Evolutionary conservation across 2,329 filamentous ascomycete species (phyloP).

Genomic region (Colletotrichum sp.): DNA sequence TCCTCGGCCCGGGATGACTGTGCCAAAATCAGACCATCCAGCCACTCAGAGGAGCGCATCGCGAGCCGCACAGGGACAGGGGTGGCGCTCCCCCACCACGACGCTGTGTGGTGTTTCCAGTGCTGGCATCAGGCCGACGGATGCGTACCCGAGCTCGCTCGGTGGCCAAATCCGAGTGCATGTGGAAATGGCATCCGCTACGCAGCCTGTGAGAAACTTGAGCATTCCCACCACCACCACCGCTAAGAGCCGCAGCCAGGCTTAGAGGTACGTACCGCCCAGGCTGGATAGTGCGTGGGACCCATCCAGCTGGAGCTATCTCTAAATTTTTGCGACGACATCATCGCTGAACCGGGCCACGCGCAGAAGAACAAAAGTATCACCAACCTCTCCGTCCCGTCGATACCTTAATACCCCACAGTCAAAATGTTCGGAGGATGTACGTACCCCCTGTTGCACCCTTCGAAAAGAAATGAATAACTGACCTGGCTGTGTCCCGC

Average conservation of each 20-base stretch:
- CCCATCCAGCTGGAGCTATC: conserved; percentile 7
- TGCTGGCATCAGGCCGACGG: not conserved
- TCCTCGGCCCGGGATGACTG: not conserved
- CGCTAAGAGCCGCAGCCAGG: not conserved
- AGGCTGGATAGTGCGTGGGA: not conserved
- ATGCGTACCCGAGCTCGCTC: conserved; percentile 1
- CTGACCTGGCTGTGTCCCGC: not conserved
- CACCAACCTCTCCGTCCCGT: not conserved
- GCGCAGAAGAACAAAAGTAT: not conserved
- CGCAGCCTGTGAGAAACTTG: not conserved
- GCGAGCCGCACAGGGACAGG: not conserved
- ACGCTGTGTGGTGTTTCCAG: not conserved
- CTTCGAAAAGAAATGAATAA: not conserved
- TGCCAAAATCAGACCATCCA: not conserved
- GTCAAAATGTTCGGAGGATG: conserved; percentile 68
- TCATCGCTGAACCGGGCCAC: conserved; percentile 10
- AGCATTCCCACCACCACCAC: not conserved
- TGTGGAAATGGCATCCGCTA: not conserved
- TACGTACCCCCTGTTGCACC: conserved; percentile 37
- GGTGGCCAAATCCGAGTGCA: not conserved
- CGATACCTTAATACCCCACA: not conserved
- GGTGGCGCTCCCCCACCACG: not conserved
- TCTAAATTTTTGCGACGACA: conserved; percentile 23
- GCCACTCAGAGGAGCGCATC: not conserved
- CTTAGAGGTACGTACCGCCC: not conserved